Percentiles rank a stretch among this genome's conserved stretches.
These are phyloP conservation scores for Penicillium decumbens DNA, from an alignment of 2,329 filamentous ascomycete genomes.

Conservation along the genomic window DNA sequence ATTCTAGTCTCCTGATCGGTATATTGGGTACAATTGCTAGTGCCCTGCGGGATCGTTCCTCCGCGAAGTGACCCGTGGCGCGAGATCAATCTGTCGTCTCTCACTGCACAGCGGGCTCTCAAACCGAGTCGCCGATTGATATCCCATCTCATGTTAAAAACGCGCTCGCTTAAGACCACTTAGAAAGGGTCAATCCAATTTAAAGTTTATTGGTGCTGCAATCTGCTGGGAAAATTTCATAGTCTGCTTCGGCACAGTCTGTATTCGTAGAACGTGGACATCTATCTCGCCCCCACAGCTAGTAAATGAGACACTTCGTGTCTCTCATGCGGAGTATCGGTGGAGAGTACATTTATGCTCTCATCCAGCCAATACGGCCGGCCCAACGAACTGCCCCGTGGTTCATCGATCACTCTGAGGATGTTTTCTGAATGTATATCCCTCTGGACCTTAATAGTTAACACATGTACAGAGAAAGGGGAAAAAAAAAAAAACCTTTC, in stretches of 20 bases:
- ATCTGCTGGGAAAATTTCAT: constrained; percentile 99
- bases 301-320: constrained; percentile 80
- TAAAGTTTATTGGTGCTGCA: constrained; percentile 64
- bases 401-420: constrained; percentile 41
- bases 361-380: constrained; percentile 78
- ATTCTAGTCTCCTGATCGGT: constrained; percentile 7
- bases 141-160: constrained; percentile 6
- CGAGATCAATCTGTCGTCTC: not conserved
- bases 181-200: constrained; percentile 15
- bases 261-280: constrained; percentile 85
- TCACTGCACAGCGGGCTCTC: not conserved
- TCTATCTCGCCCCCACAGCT: constrained; percentile 87
- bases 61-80: not conserved
- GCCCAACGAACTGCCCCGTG: constrained; percentile 55
- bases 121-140: not conserved
- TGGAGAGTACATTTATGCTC: constrained; percentile 79
- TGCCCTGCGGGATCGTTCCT: not conserved
- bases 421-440: constrained; percentile 22
- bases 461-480: not conserved
- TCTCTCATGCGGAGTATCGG: constrained; percentile 76
- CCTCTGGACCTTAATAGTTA: not conserved
- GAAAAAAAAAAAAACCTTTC: constrained; percentile 49
- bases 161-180: constrained; percentile 8
- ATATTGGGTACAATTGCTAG: constrained; percentile 11
- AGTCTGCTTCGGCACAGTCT: constrained; percentile 76